Evolutionary conservation across 164 flowering plant genomes (phyloP), one percentile per base, ranked within the genome.

Genomic region (Stephania yunnanensis): DNA sequence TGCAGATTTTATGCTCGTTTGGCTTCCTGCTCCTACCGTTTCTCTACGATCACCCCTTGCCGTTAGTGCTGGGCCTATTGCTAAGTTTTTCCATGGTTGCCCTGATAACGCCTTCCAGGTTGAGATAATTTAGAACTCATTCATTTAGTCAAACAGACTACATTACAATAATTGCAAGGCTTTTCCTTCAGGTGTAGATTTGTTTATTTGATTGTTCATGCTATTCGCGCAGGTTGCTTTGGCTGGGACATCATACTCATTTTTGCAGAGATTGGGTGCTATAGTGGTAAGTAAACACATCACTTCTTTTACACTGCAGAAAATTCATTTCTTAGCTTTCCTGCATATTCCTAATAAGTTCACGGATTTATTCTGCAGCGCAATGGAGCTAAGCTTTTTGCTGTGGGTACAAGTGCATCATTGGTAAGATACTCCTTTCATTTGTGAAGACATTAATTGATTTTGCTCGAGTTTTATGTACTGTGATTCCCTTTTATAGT

Each of bases 81-180:
- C 99, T 68, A 91, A 88, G 82, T 95, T 92, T 82, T 93, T 95
- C 84, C 76, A 87, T 71, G 81, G 78, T 76, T 95, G 98, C 79
- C 99, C 99, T 55, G 99, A 92, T 68, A 95, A 95, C 81, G 99
- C 97, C 30, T 95, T 95, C 74, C 99, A 95, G 97, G 99, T 93
- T 73, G 73, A 25, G 36, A 10, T 70, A 48, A 50, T 50, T 50
- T 50, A 50, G 11, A 3, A 50, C 55, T 50, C 9, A 50, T 50
- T 7, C 15, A 50, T 50, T 7, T 10, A 50, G 55, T 50, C 55
- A 50, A 15, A 50, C 55, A 50, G 55, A 50, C 55, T 50, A 50
- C 4, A 50, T 50, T 2, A 10, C 3, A 50, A 10, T 10, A 50
- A 7, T 50, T 50, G 55, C 15, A 9, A 50, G 15, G 13, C 55